Conservation (phyloP, 441 rosid species). For the Pelargonium exstipulatum region DNA sequence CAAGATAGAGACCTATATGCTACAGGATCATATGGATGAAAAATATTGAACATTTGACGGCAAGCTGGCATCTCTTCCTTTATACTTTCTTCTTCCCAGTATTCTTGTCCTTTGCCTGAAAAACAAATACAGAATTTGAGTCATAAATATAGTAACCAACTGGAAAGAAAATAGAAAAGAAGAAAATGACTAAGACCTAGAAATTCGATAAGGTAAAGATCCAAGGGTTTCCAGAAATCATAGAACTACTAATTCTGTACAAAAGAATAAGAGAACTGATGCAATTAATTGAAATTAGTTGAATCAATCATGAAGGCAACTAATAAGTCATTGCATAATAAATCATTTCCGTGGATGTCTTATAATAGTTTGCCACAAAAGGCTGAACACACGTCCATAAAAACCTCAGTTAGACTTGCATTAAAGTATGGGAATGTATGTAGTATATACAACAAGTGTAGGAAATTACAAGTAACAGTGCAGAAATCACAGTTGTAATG, state of each 20-base stretch:
- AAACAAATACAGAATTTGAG: neutral
- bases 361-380: neutral
- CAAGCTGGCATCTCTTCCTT: slow-evolving; percentile 95
- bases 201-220: neutral
- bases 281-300: neutral
- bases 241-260: slow-evolving; percentile 7
- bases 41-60: slow-evolving; percentile 91
- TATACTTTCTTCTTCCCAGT: slow-evolving; percentile 78
- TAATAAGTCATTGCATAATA: slow-evolving; percentile 1
- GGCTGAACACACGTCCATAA: neutral
- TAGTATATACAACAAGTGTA: too few species aligned
- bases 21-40: slow-evolving; percentile 97
- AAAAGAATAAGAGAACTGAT: neutral
- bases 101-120: slow-evolving; percentile 77
- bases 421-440: neutral
- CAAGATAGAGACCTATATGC: slow-evolving; percentile 66
- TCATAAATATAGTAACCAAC: neutral
- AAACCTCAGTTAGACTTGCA: neutral
- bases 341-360: neutral
- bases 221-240: neutral
- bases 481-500: neutral
- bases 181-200: neutral
- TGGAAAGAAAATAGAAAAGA: neutral
- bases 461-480: neutral
- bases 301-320: neutral